Percentiles rank a stretch among this genome's conserved stretches.
phyloP scores from a whole-genome alignment of 176 grass and related monocot genomes.

The Rhynchospora pubera region DNA sequence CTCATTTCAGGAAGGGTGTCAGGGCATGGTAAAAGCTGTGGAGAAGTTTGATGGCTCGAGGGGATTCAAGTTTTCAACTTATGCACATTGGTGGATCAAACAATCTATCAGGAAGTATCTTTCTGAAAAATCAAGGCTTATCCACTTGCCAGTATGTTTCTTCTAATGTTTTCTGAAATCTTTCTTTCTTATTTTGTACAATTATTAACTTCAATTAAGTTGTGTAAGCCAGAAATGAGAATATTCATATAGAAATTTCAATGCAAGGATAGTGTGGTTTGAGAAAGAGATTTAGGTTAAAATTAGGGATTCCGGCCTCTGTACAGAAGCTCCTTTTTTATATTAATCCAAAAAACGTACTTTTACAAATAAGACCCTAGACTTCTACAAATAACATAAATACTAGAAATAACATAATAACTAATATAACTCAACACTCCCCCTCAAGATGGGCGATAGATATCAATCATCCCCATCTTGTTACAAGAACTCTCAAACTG shows the following conservation, averaged over 20 bases:
- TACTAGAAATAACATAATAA: no score
- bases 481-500: no score
- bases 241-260: background rate
- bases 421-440: no score
- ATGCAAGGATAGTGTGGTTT: background rate
- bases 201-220: background rate
- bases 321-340: no score
- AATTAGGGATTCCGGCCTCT: no score
- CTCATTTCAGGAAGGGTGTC: conserved; percentile 60
- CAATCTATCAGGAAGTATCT: conserved; percentile 80
- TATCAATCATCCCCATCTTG: no score
- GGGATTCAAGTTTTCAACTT: conserved; percentile 96
- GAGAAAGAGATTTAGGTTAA: no score
- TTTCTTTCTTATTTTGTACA: background rate
- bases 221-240: background rate
- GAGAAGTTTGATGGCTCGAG: conserved; percentile 89
- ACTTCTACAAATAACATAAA: no score
- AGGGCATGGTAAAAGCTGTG: conserved; percentile 55
- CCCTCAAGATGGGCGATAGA: no score
- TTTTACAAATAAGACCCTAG: no score
- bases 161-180: background rate
- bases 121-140: conserved; percentile 56
- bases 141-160: conserved; percentile 65
- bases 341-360: no score
- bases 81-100: conserved; percentile 95